Evolutionary conservation across 805 yeast genomes (phyloP), one percentile per base, ranked within the genome.

Genomic region (Ogataea siamensis): DNA sequence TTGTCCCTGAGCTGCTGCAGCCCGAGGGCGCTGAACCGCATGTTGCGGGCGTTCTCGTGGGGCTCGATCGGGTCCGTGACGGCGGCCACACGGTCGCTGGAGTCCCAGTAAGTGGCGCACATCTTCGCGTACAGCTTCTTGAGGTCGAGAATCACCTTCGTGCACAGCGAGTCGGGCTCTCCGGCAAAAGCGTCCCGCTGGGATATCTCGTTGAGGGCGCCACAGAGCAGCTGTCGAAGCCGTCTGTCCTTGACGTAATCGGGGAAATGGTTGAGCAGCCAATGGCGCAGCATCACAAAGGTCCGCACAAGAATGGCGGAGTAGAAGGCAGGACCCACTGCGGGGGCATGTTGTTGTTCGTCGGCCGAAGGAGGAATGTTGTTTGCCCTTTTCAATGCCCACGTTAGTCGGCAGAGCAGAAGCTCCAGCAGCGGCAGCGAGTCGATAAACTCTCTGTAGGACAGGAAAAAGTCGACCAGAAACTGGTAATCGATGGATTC

Each of bases 191-290:
- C 42, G 7, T 28, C 37, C 39, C 46, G 54, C 50, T 34, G 57
- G 7, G 69, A 34, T 43, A 69, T 37, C 47, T 59, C 63, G 55
- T 75, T 70, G 26, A 78, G 47, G 11, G 68, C 67, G 10, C 58
- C 45, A 3, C 70, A 58, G 40, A 78, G 71, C 16, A 59, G 49
- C 15, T 51, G 46, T 38, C 88, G 64, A 22, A 83, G 60, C 37
- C 71, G 67, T 14, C 63, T 50, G 32, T 74, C 68, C 11, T 73
- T 61, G 17, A 82, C 65, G 57, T 89, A 93, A 60, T 93, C 98
- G 55, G 86, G 91, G 53, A 87, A 93, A 58, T 86, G 89, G 60
- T 89, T 91, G 42, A 86, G 62, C 13, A 91, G 59, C 95, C 98
- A 91, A 64, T 87, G 95, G 53, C 97, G 75, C 28, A 93, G 51